Conservation (phyloP, 345 rosid species). For the Reutealis trisperma region DNA sequence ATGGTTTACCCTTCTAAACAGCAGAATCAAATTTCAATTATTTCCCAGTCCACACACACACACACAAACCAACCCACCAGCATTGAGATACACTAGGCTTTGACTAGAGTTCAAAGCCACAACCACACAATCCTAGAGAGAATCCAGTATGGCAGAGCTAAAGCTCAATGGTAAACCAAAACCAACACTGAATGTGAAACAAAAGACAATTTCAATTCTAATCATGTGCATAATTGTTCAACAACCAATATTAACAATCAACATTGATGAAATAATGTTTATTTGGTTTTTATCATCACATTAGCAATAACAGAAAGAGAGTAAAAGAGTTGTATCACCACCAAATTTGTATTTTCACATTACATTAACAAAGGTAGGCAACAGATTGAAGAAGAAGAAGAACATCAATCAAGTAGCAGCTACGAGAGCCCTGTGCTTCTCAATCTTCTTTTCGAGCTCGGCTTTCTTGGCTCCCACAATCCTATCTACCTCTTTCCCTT, state of each 20-base stretch:
- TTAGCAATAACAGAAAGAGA: background rate
- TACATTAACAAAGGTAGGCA: background rate
- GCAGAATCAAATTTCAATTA: too few species aligned
- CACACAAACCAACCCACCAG: too few species aligned
- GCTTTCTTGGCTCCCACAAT: conserved; percentile 58
- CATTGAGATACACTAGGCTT: too few species aligned
- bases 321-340: background rate
- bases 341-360: too few species aligned
- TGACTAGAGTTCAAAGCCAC: too few species aligned
- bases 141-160: too few species aligned
- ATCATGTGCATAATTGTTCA: background rate
- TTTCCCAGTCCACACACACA: too few species aligned
- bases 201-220: background rate
- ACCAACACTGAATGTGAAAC: too few species aligned
- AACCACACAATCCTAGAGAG: too few species aligned
- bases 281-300: background rate
- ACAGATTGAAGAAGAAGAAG: background rate
- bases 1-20: too few species aligned
- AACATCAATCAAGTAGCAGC: conserved; percentile 6
- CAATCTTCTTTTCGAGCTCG: conserved; percentile 64
- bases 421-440: conserved; percentile 28
- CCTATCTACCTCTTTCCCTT: conserved; percentile 71
- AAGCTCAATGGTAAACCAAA: too few species aligned
- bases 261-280: too few species aligned
- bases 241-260: background rate